Conservation (phyloP, 805 yeast species). For the Saccharomycopsis fibuligera region DNA sequence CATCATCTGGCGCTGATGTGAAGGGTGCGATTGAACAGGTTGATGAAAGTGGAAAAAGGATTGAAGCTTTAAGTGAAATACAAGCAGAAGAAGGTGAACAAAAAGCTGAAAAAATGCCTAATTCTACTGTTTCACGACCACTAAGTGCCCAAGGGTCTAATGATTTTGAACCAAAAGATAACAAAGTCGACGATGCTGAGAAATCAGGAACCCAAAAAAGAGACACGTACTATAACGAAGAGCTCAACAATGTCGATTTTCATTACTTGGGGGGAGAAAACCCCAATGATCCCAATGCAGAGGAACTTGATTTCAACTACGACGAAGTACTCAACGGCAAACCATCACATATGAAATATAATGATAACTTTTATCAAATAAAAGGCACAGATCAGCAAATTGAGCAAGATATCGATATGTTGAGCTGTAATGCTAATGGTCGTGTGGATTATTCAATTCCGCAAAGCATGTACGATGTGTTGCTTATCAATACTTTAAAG, state of each 20-base stretch:
- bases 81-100: not conserved
- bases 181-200: not conserved
- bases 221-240: not conserved
- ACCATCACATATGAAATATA: constrained; percentile 1
- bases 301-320: not conserved
- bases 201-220: not conserved
- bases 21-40: too few relatives aligned
- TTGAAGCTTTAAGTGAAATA: not conserved
- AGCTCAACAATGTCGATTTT: not conserved
- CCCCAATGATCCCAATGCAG: not conserved
- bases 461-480: constrained; percentile 72
- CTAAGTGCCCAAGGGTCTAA: too few relatives aligned
- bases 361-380: not conserved
- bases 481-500: constrained; percentile 71
- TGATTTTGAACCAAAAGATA: too few relatives aligned
- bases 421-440: constrained; percentile 62
- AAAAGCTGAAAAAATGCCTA: too few relatives aligned
- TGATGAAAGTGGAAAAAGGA: not conserved
- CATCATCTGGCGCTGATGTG: too few relatives aligned
- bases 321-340: not conserved
- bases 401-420: constrained; percentile 26
- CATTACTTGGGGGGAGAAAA: not conserved
- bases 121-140: not conserved
- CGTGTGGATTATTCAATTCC: constrained; percentile 78
- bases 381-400: not conserved